A percentile compares a stretch with the other conserved stretches of the same genome.
These are phyloP conservation scores for Amyloporia xantha DNA, from an alignment of 768 basidiomycete species.

Conservation along the genomic window DNA sequence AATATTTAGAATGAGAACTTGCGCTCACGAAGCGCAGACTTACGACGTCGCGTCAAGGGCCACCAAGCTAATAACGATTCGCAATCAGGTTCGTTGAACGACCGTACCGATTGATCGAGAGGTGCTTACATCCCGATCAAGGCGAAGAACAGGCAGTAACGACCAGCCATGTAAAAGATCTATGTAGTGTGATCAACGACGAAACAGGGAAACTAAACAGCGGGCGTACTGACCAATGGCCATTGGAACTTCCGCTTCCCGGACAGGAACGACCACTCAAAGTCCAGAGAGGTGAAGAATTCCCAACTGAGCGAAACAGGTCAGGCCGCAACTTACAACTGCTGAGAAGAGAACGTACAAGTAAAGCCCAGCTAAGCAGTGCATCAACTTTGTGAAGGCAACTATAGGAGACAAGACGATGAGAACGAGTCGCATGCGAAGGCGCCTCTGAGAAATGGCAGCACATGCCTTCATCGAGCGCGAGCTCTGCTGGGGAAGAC, in stretches of 20 bases:
- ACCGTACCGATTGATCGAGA: background rate
- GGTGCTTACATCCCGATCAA: constrained; percentile 40
- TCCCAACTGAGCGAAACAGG: constrained; percentile 18
- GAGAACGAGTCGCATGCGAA: background rate
- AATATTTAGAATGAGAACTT: background rate
- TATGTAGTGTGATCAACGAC: constrained; percentile 8
- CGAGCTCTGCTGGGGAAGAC: constrained; percentile 31
- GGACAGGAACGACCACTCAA: constrained; percentile 35
- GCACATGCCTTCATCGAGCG: constrained; percentile 29
- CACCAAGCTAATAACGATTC: constrained; percentile 18
- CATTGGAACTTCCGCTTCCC: constrained; percentile 38
- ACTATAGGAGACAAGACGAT: constrained; percentile 19
- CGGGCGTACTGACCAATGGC: constrained; percentile 31
- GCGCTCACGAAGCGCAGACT: background rate
- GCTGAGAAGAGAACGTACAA: constrained; percentile 21
- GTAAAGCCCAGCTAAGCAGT: constrained; percentile 36
- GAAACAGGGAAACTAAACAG: background rate
- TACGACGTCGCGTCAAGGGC: constrained; percentile 33
- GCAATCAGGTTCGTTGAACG: background rate
- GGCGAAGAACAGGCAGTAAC: constrained; percentile 38
- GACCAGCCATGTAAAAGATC: constrained; percentile 40
- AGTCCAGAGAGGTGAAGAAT: constrained; percentile 33
- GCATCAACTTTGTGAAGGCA: constrained; percentile 36
- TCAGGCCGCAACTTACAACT: background rate
- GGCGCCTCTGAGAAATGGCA: background rate